Percentiles rank a stretch among this genome's conserved stretches.
phyloP scores from a whole-genome alignment of 2,329 filamentous ascomycete genomes.

The Fusarium pseudoanthophilum region DNA sequence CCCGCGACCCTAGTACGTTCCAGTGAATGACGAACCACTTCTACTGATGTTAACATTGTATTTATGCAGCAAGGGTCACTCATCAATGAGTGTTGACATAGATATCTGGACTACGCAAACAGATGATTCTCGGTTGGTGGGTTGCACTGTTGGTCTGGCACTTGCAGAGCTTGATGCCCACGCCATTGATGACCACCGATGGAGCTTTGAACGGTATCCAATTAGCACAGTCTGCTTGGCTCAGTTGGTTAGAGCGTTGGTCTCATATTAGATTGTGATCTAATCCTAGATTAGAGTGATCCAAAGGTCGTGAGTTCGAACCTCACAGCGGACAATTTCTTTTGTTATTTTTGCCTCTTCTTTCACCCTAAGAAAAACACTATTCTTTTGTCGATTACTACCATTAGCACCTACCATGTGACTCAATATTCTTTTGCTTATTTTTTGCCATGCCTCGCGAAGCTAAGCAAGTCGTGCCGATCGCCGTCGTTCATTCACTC shows the following conservation, averaged over 20 bases:
- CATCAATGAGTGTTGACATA: too few relatives aligned
- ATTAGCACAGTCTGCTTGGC: slow-evolving; percentile 16
- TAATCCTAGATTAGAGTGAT: slow-evolving; percentile 18
- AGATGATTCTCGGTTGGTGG: not conserved
- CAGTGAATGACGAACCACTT: accelerated
- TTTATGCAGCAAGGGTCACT: too few relatives aligned
- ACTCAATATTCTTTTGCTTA: accelerated
- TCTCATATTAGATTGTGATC: slow-evolving; percentile 28
- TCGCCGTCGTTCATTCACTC: not conserved
- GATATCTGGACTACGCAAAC: accelerated
- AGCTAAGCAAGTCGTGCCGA: not conserved
- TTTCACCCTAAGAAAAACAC: too few relatives aligned
- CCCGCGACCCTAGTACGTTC: not conserved
- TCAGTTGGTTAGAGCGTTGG: slow-evolving; percentile 34
- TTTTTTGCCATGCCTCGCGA: accelerated
- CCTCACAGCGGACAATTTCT: slow-evolving; percentile 27
- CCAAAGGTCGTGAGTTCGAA: slow-evolving; percentile 40
- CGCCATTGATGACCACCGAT: accelerated
- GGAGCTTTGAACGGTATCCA: accelerated
- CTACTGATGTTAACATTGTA: accelerated
- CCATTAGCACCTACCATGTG: not conserved
- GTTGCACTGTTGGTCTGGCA: too few relatives aligned
- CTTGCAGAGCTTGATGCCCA: accelerated
- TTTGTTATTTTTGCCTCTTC: not conserved
- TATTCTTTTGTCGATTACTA: not conserved